These are phyloP conservation scores for Tricholoma terreum DNA, from an alignment of 768 basidiomycete species.

Conservation along the genomic window DNA sequence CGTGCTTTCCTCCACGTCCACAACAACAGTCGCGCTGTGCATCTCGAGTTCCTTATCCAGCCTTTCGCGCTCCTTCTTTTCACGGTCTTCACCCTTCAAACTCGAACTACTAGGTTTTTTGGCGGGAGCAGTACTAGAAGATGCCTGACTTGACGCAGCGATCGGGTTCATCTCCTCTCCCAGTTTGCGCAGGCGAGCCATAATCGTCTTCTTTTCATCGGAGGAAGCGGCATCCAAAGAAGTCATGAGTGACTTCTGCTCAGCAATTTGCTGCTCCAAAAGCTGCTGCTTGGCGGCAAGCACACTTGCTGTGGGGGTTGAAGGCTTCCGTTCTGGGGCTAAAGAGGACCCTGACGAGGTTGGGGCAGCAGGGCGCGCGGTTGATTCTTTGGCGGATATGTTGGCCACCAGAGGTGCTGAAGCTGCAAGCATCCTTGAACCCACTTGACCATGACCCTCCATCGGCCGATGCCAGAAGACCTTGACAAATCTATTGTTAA, in stretches of 20 bases:
- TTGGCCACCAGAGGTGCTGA: slow-evolving; percentile 76
- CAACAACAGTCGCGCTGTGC: slow-evolving; percentile 40
- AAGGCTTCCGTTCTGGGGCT: slow-evolving; percentile 34
- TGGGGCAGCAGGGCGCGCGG: slow-evolving; percentile 19
- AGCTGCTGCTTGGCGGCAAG: slow-evolving; percentile 74
- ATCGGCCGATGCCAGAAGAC: slow-evolving; percentile 94
- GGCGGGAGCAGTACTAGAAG: slow-evolving; percentile 24
- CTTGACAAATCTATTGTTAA: slow-evolving; percentile 92
- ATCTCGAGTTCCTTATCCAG: slow-evolving; percentile 85
- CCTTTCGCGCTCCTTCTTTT: slow-evolving; percentile 58
- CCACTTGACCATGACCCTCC: slow-evolving; percentile 84
- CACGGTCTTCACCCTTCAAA: slow-evolving; percentile 37
- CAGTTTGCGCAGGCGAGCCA: slow-evolving; percentile 71
- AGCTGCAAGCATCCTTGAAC: slow-evolving; percentile 75
- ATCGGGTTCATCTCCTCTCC: slow-evolving; percentile 72
- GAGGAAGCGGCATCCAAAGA: slow-evolving; percentile 58
- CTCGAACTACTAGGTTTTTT: slow-evolving; percentile 12
- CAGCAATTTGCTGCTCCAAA: slow-evolving; percentile 78
- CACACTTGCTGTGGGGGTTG: slow-evolving; percentile 37
- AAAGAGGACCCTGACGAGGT: slow-evolving; percentile 15
- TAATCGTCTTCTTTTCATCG: slow-evolving; percentile 77
- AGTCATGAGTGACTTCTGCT: slow-evolving; percentile 85
- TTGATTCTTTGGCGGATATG: slow-evolving; percentile 38
- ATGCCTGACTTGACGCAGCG: slow-evolving; percentile 24
- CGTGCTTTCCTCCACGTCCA: slow-evolving; percentile 47